Base-by-base conservation (phyloP, 495 filamentous ascomycete species). In the Penicillium ucsense region DNA sequence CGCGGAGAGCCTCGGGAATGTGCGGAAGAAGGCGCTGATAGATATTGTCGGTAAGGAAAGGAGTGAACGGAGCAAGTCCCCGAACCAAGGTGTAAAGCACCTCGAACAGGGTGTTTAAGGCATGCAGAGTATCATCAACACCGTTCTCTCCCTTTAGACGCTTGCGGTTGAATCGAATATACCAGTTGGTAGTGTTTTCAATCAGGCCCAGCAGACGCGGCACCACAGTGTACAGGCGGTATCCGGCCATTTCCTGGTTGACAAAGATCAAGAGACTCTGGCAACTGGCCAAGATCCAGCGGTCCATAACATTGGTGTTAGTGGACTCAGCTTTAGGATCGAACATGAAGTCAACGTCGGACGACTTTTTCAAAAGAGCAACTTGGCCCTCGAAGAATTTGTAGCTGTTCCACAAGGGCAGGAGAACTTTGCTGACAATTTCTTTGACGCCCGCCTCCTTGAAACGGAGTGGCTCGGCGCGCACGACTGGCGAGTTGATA, bases 381-480 rank as follows among this genome's bases (percentile, higher is more conserved):
- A 89, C 88, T 67, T 96, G 92, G n/a, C 88, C 89, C 43, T 92
- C 86, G 49, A 97, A 96, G 75, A 98, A 97, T 60, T 92, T 90
- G 69, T 92, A 97, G 55, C 84, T 90, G 68, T 97, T 98, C 92
- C 92, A 97, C 20, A 98, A 70, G 6, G 94, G 94, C 34, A 98
- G 73, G 1, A 98, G 73, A 3, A 98, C 92, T 64, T 94, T 96
- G 10, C 86, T 81, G 20, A 98, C 86, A 50, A 98, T 89, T 56
- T 97, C 92, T 67, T 95, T 95, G 31, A 98, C 94, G 27, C 92
- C 92, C 1, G 78, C 51, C 60, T 96, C 94, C 68, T 91, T 91
- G 73, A 98, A 98, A 4, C 86, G 75, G 20, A 98, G 72, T 4
- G 91, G 84, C 66, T 97, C 87, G 1, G 88, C 94, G 30, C 94